A percentile compares a stretch with the other conserved stretches of the same genome.
Evolutionary conservation across 2,329 filamentous ascomycete species (phyloP).

Genomic region (Neopestalotiopsis clavispora): DNA sequence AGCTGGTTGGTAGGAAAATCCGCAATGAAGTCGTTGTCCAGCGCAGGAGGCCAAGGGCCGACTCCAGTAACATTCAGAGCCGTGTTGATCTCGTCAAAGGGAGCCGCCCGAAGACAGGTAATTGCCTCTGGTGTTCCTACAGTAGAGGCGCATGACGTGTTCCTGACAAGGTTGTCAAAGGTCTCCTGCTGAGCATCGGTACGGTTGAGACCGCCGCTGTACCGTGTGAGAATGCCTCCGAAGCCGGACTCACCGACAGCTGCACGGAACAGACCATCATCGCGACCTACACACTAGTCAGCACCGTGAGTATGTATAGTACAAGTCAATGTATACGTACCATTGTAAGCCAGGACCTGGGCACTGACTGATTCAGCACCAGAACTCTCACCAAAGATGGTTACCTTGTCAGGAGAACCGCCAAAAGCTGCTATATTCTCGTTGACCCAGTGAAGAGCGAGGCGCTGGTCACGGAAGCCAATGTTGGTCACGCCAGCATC

Average conservation of each 20-base stretch:
- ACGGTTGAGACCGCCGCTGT: conserved; percentile 34
- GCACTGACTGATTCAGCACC: conserved; percentile 47
- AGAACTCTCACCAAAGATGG: conserved; percentile 52
- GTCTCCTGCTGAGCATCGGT: conserved; percentile 31
- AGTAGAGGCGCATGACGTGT: conserved; percentile 32
- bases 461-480: conserved; percentile 50
- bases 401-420: conserved; percentile 44
- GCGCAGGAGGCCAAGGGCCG: conserved; percentile 27
- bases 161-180: conserved; percentile 33
- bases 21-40: conserved; percentile 37
- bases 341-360: conserved; percentile 49
- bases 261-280: conserved; percentile 26
- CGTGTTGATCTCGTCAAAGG: conserved; percentile 32
- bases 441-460: conserved; percentile 50
- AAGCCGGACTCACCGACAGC: conserved; percentile 47
- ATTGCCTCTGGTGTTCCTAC: conserved; percentile 29
- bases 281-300: conserved; percentile 32
- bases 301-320: not conserved
- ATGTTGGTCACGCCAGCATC: conserved; percentile 50
- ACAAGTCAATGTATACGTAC: conserved; percentile 9
- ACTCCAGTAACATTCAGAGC: conserved; percentile 24
- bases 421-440: conserved; percentile 38
- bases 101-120: conserved; percentile 32
- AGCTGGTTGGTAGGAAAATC: conserved; percentile 28
- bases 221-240: conserved; percentile 35